Evolutionary conservation across 169 alveolate genomes (phyloP), one percentile per base, ranked within the genome.

Genomic region (Cyclospora cayetanensis): DNA sequence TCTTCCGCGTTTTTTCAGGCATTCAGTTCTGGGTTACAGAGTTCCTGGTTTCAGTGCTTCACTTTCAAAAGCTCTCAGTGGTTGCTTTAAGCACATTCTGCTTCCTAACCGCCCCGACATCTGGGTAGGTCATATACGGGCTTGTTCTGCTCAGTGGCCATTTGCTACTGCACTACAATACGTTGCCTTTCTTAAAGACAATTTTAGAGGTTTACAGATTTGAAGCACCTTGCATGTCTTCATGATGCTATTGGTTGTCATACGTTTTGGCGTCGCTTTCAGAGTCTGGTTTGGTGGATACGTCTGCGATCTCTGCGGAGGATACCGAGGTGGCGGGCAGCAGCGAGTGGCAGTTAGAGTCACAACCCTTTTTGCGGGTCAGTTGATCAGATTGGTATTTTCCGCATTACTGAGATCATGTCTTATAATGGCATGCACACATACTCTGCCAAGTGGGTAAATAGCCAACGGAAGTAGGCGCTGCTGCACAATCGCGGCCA

Each of bases 21-120:
- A 96, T 97, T 18, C 98, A 96, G 91, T 97, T 94, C 92, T 97
- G 99, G 99, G 95, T 96, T 72, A 97, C 99, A 4, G 96, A 95
- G 93, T 94, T 95, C 76, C 90, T 96, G 91, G 91, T 95, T 55
- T 97, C 91, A 43, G 96, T 96, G 27, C 93, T 96, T 63, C 88
- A 96, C 42, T 93, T 94, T 68, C 92, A 92, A 37, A 95, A 96
- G 20, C 93, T 96, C 72, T 53, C 94, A 31, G 97, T 95, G 43
- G 96, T 95, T 53, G 92, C 96, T 3, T 94, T 95, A 35, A 95
- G 95, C 90, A 94, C 97, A 1, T 79, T 92, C 63, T 93, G 95
- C 63, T 95, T 95, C 77, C 89, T 96, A 9, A 96, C 98, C 20
- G 97, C 98, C 3, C 99, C 99, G 0, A 93, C 96, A 37, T 74